phyloP scores from a whole-genome alignment of 2,329 filamentous ascomycete genomes.

The Sodiomyces alkalinus region DNA sequence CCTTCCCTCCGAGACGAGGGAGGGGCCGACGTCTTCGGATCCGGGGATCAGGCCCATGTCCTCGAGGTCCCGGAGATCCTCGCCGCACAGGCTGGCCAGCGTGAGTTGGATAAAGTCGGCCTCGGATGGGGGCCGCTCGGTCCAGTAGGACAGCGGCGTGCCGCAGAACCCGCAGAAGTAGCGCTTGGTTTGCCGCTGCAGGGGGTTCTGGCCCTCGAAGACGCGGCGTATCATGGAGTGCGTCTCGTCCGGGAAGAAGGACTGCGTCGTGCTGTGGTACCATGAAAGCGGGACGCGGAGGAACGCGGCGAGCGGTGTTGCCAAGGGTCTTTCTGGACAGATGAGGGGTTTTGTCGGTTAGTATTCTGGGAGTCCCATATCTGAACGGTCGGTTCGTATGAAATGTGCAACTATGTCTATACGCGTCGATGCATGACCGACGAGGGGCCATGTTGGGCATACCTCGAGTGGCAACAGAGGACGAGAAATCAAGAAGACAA shows the following conservation, averaged over 20 bases:
- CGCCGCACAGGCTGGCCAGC: constrained; percentile 57
- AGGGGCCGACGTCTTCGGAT: constrained; percentile 11
- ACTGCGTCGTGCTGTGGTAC: constrained; percentile 62
- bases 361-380: too few species aligned
- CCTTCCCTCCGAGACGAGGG: constrained; percentile 8
- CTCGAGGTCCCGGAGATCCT: constrained; percentile 59
- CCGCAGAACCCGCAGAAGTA: constrained; percentile 90
- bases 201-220: constrained; percentile 39
- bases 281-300: constrained; percentile 68
- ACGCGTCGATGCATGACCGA: too few species aligned
- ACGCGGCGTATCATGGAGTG: constrained; percentile 48
- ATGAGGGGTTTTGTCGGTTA: too few species aligned
- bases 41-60: constrained; percentile 58
- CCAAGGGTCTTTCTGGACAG: constrained; percentile 45
- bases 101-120: constrained; percentile 69
- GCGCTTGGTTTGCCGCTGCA: constrained; percentile 45
- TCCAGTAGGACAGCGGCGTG: constrained; percentile 73
- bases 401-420: too few species aligned
- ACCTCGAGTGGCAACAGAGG: too few species aligned
- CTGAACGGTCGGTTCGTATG: too few species aligned
- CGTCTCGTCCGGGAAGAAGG: constrained; percentile 67
- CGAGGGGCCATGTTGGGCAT: too few species aligned
- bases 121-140: constrained; percentile 53
- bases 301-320: constrained; percentile 62
- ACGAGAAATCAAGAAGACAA: too few species aligned